Evolutionary conservation across 2,329 filamentous ascomycete species (phyloP), one percentile per base, ranked within the genome.

Genomic region (Rhinocladiella similis): DNA sequence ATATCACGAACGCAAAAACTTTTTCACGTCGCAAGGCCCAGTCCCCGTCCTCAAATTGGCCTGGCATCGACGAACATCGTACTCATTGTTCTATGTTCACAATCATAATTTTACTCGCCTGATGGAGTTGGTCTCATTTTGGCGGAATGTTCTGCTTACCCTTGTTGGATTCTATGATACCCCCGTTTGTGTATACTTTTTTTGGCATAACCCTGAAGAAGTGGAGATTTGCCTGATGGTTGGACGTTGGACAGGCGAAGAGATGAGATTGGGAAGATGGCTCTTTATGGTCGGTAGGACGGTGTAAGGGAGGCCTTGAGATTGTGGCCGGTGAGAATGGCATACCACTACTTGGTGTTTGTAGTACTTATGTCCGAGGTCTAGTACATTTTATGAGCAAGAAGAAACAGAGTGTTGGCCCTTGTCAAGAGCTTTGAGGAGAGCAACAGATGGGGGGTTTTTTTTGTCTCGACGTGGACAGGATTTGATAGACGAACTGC

Each of bases 161-260:
- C 36, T 54, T 51, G 29, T 58, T 51, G 47, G 48, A 46, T 55
- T 61, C 54, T 39, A 41, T 54, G 59, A 61, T 61, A 61, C 59
- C 59, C 59, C 49, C 29, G 29, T 51, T 60, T 60, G 55, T 56
- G 50, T 54, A 53, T 47, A 58, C 25, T 50, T 57, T 47, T 48
- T 35, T 27, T 49, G 20, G 9, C 25, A 20, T 13, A 12, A 14
- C 27, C 27, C 39, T 22, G 13, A 47, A 13, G 48, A 35, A 19
- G 38, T 41, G n/a, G 38, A 41, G 4, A 33, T 33, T 33, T 33
- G 29, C 29, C 29, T 33, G 29, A 33, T 33, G 29, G 29, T 10
- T 33, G 5, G 29, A 33, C 3, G 29, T 33, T 33, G 29, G 29
- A 7, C 29, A 33, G 10, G 29, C 29, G 10, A 33, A 33, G 29